A percentile compares a stretch with the other conserved stretches of the same genome.
Conservation (phyloP, 768 basidiomycete species). For the Russula griseocarnosa region DNA sequence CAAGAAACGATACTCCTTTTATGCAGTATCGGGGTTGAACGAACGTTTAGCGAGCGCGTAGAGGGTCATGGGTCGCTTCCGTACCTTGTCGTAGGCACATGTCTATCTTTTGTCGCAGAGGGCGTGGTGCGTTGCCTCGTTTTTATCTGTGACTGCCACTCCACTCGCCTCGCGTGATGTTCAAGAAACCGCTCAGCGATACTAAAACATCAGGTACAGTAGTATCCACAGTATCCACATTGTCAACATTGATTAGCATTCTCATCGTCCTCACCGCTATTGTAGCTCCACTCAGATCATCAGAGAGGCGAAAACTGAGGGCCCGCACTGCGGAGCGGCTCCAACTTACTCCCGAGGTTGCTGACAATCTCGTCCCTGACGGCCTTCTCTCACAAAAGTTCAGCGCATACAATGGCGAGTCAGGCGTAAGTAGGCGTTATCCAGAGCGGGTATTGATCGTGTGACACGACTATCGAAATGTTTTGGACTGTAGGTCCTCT, state of each 20-base stretch:
- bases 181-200: slow-evolving; percentile 70
- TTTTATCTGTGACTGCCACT: not conserved
- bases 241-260: not conserved
- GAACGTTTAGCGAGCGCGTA: too few species aligned
- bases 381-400: slow-evolving; percentile 67
- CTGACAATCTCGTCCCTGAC: slow-evolving; percentile 69
- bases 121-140: not conserved
- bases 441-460: not conserved
- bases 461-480: not conserved
- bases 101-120: not conserved
- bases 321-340: slow-evolving; percentile 53
- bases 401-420: slow-evolving; percentile 57
- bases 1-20: too few species aligned
- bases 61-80: too few species aligned
- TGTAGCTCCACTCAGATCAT: slow-evolving; percentile 61
- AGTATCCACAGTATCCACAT: too few species aligned
- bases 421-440: slow-evolving; percentile 49
- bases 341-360: slow-evolving; percentile 49
- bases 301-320: slow-evolving; percentile 68
- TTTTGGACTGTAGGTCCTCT: slow-evolving; percentile 47
- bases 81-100: too few species aligned
- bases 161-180: slow-evolving; percentile 45
- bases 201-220: slow-evolving; percentile 58
- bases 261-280: not conserved
- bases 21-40: too few species aligned